Percentiles rank a stretch among this genome's conserved stretches.
phyloP scores from a whole-genome alignment of 768 basidiomycete species.

The Macrolepiota fuliginosa region DNA sequence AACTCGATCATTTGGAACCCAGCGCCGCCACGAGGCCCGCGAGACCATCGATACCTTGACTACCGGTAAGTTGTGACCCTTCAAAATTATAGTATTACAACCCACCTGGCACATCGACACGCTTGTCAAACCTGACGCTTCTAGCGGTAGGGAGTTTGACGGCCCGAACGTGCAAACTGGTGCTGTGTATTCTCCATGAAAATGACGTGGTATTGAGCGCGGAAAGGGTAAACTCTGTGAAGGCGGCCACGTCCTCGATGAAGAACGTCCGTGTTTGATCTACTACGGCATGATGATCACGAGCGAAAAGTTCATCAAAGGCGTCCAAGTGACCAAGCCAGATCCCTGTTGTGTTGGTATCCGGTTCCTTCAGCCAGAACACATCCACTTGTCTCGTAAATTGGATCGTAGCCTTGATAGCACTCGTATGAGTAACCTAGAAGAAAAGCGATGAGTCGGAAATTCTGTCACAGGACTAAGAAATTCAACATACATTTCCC shows the following conservation, averaged over 20 bases:
- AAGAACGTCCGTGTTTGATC: slow-evolving; percentile 59
- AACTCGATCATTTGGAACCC: slow-evolving; percentile 60
- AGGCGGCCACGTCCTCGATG: slow-evolving; percentile 54
- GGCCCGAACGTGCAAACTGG: slow-evolving; percentile 59
- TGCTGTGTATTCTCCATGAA: slow-evolving; percentile 63
- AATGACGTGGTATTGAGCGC: slow-evolving; percentile 69
- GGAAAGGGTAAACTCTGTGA: slow-evolving; percentile 56
- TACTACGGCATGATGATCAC: slow-evolving; percentile 54
- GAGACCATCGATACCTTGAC: slow-evolving; percentile 61
- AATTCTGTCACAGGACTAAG: neutral
- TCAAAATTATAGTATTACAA: neutral
- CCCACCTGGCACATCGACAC: slow-evolving; percentile 52
- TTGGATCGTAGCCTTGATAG: slow-evolving; percentile 58
- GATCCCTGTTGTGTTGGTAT: slow-evolving; percentile 36
- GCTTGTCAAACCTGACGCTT: slow-evolving; percentile 63
- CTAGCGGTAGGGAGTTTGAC: slow-evolving; percentile 66
- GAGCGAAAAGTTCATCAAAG: slow-evolving; percentile 45
- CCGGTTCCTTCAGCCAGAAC: slow-evolving; percentile 47
- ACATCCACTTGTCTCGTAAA: slow-evolving; percentile 59
- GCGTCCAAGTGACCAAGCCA: slow-evolving; percentile 50
- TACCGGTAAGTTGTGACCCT: neutral
- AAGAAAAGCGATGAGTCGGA: neutral
- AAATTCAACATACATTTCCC: slow-evolving; percentile 41
- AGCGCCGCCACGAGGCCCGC: slow-evolving; percentile 49
- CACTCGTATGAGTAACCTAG: slow-evolving; percentile 65